phyloP scores from a whole-genome alignment of 176 grass and related monocot species.

The Olyra latifolia region DNA sequence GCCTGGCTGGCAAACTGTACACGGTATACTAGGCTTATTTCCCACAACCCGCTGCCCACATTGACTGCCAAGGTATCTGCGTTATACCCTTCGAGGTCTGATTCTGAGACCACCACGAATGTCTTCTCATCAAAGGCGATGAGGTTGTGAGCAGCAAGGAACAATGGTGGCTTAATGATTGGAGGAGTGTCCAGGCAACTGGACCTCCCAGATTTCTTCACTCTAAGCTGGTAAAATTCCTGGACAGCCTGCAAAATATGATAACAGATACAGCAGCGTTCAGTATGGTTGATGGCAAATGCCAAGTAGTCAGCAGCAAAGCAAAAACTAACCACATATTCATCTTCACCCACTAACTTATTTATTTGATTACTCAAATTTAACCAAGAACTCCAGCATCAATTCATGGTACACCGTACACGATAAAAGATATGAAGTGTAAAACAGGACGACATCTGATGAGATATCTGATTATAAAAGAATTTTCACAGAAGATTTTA shows the following conservation, averaged over 20 bases:
- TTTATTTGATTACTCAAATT: constrained; percentile 11
- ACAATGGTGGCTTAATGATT: constrained; percentile 37
- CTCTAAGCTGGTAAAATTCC: constrained; percentile 65
- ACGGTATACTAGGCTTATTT: constrained; percentile 76
- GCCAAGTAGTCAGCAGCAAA: neutral
- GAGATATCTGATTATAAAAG: neutral
- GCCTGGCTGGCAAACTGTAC: constrained; percentile 66
- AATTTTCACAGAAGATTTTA: neutral
- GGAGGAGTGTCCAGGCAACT: constrained; percentile 22
- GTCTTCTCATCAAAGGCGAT: constrained; percentile 71
- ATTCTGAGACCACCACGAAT: constrained; percentile 74
- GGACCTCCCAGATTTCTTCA: constrained; percentile 41
- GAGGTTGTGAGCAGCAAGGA: constrained; percentile 43
- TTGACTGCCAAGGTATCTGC: constrained; percentile 26
- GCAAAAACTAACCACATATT: neutral
- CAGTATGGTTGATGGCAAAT: neutral
- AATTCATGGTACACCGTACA: neutral
- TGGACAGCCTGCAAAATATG: constrained; percentile 64
- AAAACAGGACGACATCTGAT: neutral
- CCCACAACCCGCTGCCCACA: constrained; percentile 56
- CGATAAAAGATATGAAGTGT: neutral
- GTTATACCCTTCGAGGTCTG: constrained; percentile 80
- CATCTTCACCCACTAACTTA: constrained; percentile 1
- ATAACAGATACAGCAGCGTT: neutral
- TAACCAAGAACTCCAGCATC: constrained; percentile 3